Base-by-base conservation (phyloP, 495 filamentous ascomycete genomes). In the Aspergillus nanangensis region DNA sequence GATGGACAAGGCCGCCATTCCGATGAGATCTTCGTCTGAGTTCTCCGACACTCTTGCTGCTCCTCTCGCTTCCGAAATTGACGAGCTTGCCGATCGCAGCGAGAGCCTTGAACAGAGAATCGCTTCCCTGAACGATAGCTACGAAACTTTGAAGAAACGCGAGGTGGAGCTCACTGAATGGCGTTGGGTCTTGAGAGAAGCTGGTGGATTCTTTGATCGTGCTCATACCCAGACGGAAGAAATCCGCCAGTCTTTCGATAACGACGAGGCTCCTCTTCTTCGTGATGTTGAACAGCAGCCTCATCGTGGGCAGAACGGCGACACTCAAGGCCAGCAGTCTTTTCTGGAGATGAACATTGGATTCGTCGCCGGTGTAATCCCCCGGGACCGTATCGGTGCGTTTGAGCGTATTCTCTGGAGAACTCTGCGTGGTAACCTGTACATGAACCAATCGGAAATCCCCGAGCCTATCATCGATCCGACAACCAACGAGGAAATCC, bases 391-490 rank as follows among this genome's bases (percentile, higher is more conserved):
- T 7, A 93, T 97, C 45, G 90, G 85, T 8, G 86, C 93, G 24
- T 96, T 99, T 58, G 93, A 99, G 67, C 83, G 93, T 41, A 97
- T 97, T 51, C 77, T 99, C 13, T 99, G 93, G 93, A 78, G 93
- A 44, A 96, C 93, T 0, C 74, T 99, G 43, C 90, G 93, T 56
- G 93, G 93, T 52, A 99, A 99, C 68, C 79, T 99, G 15, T 99
- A 96, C 72, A 99, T 99, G 93, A 99, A 97, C 70, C 93, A 99
- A 73, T 88, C 91, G 25, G 93, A 97, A 72, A 97, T 99, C 43
- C 83, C 88, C 22, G 89, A 97, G 55, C 82, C 89, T n/a, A 87
- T 99, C 45, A 76, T 94, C 63, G 89, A 99, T 65, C 93, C 93
- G 18, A 72, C 79, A 53, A 95, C 80, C 70, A 95, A 96, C 66